These are phyloP conservation scores for Xylaria sp. DNA, from an alignment of 2,329 filamentous ascomycete genomes.

Conservation along the genomic window DNA sequence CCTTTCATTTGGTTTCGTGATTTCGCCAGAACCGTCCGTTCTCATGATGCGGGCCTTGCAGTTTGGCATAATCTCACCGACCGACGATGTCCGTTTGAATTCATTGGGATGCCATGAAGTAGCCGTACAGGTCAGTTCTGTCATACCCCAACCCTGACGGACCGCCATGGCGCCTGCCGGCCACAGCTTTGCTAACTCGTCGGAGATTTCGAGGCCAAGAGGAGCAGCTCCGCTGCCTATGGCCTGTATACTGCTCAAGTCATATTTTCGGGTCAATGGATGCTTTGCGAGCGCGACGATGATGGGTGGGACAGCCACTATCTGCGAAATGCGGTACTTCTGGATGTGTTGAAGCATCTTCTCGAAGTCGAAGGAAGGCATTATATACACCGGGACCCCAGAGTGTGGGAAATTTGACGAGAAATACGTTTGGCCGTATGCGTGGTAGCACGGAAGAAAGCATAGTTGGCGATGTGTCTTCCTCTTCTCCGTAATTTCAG, in stretches of 20 bases:
- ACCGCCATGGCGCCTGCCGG: constrained; percentile 50
- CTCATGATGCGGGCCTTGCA: constrained; percentile 74
- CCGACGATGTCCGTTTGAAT: constrained; percentile 54
- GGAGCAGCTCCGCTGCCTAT: constrained; percentile 77
- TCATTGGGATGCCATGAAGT: constrained; percentile 69
- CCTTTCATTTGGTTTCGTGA: constrained; percentile 61
- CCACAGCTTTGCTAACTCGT: constrained; percentile 69
- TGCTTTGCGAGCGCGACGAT: constrained; percentile 78
- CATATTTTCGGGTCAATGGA: constrained; percentile 70
- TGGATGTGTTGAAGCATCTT: constrained; percentile 76
- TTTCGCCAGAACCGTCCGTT: constrained; percentile 61
- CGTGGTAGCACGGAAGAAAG: constrained; percentile 82
- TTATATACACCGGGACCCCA: constrained; percentile 77
- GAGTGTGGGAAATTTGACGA: constrained; percentile 67
- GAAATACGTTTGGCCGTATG: constrained; percentile 77
- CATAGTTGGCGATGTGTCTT: constrained; percentile 62
- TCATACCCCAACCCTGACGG: constrained; percentile 88
- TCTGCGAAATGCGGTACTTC: constrained; percentile 72
- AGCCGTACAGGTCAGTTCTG: constrained; percentile 78
- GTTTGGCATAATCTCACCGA: constrained; percentile 77
- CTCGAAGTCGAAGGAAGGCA: constrained; percentile 80
- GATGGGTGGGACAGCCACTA: constrained; percentile 79
- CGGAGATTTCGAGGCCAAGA: constrained; percentile 64
- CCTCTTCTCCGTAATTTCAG: constrained; percentile 58
- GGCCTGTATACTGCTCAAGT: constrained; percentile 71